phyloP scores from a whole-genome alignment of 768 basidiomycete species.

The Lentinula raphanica region DNA sequence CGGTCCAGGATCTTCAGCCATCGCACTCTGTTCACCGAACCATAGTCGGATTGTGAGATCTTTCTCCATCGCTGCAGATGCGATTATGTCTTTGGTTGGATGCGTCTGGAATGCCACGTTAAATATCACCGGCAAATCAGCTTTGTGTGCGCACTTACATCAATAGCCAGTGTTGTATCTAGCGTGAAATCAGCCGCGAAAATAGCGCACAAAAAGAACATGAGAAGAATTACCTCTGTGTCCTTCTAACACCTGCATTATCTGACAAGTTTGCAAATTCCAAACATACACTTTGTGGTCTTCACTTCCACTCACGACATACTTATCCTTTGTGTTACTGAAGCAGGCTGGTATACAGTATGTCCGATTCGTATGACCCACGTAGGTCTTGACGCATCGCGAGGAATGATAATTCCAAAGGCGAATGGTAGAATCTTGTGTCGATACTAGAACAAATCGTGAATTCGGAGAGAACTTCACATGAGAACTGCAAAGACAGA shows the following conservation, averaged over 20 bases:
- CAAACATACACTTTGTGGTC: slow-evolving; percentile 85
- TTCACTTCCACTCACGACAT: slow-evolving; percentile 85
- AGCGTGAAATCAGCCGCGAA: neutral
- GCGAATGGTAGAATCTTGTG: slow-evolving; percentile 91
- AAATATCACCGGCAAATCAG: neutral
- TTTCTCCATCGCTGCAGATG: slow-evolving; percentile 87
- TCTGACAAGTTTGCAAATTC: slow-evolving; percentile 79
- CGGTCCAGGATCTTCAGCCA: neutral
- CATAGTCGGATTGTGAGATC: slow-evolving; percentile 82
- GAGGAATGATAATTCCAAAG: slow-evolving; percentile 93
- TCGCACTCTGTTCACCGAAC: too few species aligned
- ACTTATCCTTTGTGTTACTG: slow-evolving; percentile 52
- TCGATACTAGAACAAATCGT: slow-evolving; percentile 81
- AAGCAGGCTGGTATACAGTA: slow-evolving; percentile 76
- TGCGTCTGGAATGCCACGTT: slow-evolving; percentile 51
- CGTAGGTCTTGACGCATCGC: slow-evolving; percentile 89
- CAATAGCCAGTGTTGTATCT: slow-evolving; percentile 74
- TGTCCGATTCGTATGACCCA: slow-evolving; percentile 80
- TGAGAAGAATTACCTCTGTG: slow-evolving; percentile 57
- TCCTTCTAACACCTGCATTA: slow-evolving; percentile 71
- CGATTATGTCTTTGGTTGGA: slow-evolving; percentile 69
- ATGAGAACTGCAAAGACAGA: slow-evolving; percentile 53
- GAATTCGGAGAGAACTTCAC: slow-evolving; percentile 93
- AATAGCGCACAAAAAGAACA: slow-evolving; percentile 3
- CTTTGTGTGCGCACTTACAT: slow-evolving; percentile 56